Conservation (phyloP, 768 basidiomycete genomes). For the Suillus variegatus region DNA sequence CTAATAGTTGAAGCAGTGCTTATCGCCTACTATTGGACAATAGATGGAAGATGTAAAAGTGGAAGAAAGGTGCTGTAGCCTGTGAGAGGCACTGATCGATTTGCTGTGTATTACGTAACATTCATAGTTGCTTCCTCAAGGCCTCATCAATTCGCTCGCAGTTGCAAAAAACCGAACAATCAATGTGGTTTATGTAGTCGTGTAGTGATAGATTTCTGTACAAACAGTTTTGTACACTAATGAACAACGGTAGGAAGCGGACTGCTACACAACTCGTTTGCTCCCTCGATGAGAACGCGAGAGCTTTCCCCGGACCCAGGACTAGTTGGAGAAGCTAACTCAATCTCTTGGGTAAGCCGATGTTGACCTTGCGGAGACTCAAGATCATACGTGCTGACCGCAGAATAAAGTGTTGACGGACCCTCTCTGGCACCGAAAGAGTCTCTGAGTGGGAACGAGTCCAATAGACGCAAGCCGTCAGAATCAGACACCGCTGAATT, state of each 20-base stretch:
- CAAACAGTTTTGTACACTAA: not conserved
- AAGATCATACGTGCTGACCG: not conserved
- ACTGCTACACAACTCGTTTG: not conserved
- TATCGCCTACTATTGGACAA: not conserved
- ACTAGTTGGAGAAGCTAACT: not conserved
- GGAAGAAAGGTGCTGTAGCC: not conserved
- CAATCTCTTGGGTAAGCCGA: not conserved
- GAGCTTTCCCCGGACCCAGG: not conserved
- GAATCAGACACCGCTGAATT: not conserved
- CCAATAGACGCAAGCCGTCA: not conserved
- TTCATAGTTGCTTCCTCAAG: not conserved
- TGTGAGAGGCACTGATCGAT: not conserved
- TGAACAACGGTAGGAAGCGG: not conserved
- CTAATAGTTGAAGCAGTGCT: not conserved
- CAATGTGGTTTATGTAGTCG: not conserved
- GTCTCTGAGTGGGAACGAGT: not conserved
- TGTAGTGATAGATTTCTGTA: not conserved
- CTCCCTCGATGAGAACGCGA: not conserved
- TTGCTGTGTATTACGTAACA: not conserved
- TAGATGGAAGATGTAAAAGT: not conserved
- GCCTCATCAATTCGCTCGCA: not conserved
- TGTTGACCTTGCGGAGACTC: not conserved
- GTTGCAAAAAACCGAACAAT: not conserved
- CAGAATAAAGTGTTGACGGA: not conserved
- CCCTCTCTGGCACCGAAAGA: conserved; percentile 1